Conservation (phyloP, 2,329 filamentous ascomycete species). For the Phialophora chinensis region DNA sequence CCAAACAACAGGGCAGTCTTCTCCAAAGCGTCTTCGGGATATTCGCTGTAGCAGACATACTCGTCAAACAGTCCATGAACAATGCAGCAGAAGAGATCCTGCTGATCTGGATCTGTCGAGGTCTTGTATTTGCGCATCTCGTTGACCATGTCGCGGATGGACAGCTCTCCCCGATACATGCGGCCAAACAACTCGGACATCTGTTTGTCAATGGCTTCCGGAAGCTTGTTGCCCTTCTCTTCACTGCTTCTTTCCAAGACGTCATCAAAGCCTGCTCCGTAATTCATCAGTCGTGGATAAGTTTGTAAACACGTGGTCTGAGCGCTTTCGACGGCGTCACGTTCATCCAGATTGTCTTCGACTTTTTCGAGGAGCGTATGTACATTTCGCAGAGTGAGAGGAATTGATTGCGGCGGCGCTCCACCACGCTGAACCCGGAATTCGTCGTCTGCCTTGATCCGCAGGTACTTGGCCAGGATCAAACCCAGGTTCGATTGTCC, state of each 20-base stretch:
- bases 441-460: conserved; percentile 84
- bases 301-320: conserved; percentile 89
- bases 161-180: conserved; percentile 92
- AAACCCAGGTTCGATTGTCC: conserved; percentile 36
- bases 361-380: conserved; percentile 79
- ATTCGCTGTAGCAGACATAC: conserved; percentile 92
- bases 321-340: conserved; percentile 75
- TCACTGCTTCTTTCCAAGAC: conserved; percentile 85
- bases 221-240: conserved; percentile 75
- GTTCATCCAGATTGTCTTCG: conserved; percentile 66
- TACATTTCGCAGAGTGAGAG: conserved; percentile 83
- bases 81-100: conserved; percentile 98
- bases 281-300: conserved; percentile 95
- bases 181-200: conserved; percentile 99
- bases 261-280: conserved; percentile 88
- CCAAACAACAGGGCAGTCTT: conserved; percentile 97
- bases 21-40: conserved; percentile 92
- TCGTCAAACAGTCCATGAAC: conserved; percentile 97
- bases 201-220: conserved; percentile 77
- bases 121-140: conserved; percentile 85
- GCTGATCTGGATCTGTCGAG: conserved; percentile 80
- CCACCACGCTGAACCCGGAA: conserved; percentile 75
- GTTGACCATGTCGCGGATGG: conserved; percentile 83
- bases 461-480: conserved; percentile 76
- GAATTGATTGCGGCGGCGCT: conserved; percentile 69